phyloP scores from a whole-genome alignment of 441 rosid genomes.

The Populus hybrid region DNA sequence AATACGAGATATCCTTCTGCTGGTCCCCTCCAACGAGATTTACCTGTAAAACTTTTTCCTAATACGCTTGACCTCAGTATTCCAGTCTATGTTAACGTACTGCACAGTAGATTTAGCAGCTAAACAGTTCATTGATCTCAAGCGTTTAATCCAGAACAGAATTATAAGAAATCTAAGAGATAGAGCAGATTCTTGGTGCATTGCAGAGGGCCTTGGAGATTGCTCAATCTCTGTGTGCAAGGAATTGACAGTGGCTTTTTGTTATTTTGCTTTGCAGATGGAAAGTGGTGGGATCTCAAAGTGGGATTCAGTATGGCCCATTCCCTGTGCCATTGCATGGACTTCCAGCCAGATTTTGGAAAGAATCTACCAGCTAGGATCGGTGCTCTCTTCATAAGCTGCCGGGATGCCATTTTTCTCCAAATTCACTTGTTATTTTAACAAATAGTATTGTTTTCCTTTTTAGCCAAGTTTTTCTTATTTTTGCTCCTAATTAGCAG shows the following conservation, averaged over 20 bases:
- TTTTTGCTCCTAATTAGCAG: background rate
- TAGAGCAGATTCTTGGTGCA: background rate
- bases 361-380: conserved; percentile 28
- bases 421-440: background rate
- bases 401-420: conserved; percentile 2
- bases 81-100: background rate
- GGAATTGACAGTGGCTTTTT: conserved; percentile 4
- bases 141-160: background rate
- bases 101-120: background rate
- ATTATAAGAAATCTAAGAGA: background rate
- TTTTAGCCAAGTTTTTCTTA: background rate
- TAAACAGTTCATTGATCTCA: background rate
- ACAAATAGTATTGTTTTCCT: background rate
- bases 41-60: background rate
- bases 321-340: conserved; percentile 75
- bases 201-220: background rate
- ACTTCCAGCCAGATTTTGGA: conserved; percentile 69
- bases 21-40: conserved; percentile 2
- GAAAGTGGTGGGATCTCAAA: conserved; percentile 57
- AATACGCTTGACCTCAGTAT: background rate
- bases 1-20: background rate
- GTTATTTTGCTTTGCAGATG: conserved; percentile 48
- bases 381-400: conserved; percentile 2
- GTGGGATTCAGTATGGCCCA: conserved; percentile 65
- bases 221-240: background rate